These are phyloP conservation scores for Crucibulum laeve DNA, from an alignment of 768 basidiomycete genomes.

Conservation along the genomic window DNA sequence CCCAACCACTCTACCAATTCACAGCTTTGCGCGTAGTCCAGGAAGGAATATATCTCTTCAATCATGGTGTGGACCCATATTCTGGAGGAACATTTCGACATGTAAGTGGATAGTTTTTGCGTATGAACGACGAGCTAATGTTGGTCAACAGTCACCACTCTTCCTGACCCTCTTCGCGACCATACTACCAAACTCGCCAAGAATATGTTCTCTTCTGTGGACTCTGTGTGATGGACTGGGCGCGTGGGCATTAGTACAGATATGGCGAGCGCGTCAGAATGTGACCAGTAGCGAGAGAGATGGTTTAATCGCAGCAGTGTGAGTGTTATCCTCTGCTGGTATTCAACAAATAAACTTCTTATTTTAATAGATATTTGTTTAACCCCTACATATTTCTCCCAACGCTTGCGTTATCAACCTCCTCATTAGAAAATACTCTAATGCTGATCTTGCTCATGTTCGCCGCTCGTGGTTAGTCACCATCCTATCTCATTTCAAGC, in stretches of 20 bases:
- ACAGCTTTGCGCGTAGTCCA: constrained; percentile 49
- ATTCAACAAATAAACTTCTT: constrained; percentile 4
- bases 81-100: constrained; percentile 83
- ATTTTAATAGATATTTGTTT: constrained; percentile 62
- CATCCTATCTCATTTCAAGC: not conserved
- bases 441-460: constrained; percentile 64
- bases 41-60: constrained; percentile 83
- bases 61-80: constrained; percentile 81
- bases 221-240: constrained; percentile 60
- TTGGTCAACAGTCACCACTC: constrained; percentile 69
- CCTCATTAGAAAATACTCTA: constrained; percentile 75
- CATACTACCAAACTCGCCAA: constrained; percentile 50
- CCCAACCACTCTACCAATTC: not conserved
- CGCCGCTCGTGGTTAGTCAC: constrained; percentile 54
- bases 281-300: constrained; percentile 47
- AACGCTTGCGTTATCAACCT: constrained; percentile 77
- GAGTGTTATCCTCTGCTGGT: constrained; percentile 20
- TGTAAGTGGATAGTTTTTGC: constrained; percentile 39
- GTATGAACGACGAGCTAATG: constrained; percentile 3
- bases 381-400: constrained; percentile 88
- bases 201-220: constrained; percentile 59
- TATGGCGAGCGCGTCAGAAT: constrained; percentile 63
- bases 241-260: constrained; percentile 63
- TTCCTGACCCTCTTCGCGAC: constrained; percentile 73
- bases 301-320: constrained; percentile 63